These are phyloP conservation scores for Scedosporium dehoogii DNA, from an alignment of 2,329 filamentous ascomycete species.

Conservation along the genomic window DNA sequence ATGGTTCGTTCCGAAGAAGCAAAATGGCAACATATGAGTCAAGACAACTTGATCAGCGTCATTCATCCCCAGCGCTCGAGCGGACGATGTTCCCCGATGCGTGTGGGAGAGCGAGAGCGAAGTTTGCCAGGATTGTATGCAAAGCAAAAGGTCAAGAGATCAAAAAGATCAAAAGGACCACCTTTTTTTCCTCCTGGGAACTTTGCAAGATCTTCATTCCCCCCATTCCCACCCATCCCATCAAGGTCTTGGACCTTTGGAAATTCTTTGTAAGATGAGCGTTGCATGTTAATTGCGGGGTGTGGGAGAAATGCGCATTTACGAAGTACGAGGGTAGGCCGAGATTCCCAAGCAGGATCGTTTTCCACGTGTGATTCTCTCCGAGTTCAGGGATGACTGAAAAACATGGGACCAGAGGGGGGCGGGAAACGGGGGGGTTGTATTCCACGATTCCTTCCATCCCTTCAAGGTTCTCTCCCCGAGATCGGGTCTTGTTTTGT, in stretches of 20 bases:
- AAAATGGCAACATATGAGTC: neutral
- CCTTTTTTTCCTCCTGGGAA: neutral
- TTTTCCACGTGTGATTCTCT: no score
- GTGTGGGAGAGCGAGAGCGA: neutral
- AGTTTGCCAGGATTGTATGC: neutral
- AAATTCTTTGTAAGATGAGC: no score
- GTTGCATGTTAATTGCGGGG: neutral
- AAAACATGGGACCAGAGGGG: neutral
- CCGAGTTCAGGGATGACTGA: neutral
- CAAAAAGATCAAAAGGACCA: neutral
- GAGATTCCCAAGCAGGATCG: neutral
- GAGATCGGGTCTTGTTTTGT: neutral
- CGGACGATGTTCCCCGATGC: neutral
- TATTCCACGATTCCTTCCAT: neutral
- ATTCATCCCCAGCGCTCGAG: neutral
- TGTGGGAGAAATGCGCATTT: neutral
- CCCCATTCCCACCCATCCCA: no score
- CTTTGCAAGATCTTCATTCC: neutral
- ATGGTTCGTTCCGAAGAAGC: no score
- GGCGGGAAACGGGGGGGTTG: neutral
- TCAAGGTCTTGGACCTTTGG: no score
- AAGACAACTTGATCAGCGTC: neutral
- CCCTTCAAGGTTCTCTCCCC: neutral
- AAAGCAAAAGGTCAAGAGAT: neutral
- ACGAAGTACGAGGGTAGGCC: neutral